Evolutionary conservation across 2,329 filamentous ascomycete genomes (phyloP), one percentile per base, ranked within the genome.

Genomic region (Fusarium virguliforme): DNA sequence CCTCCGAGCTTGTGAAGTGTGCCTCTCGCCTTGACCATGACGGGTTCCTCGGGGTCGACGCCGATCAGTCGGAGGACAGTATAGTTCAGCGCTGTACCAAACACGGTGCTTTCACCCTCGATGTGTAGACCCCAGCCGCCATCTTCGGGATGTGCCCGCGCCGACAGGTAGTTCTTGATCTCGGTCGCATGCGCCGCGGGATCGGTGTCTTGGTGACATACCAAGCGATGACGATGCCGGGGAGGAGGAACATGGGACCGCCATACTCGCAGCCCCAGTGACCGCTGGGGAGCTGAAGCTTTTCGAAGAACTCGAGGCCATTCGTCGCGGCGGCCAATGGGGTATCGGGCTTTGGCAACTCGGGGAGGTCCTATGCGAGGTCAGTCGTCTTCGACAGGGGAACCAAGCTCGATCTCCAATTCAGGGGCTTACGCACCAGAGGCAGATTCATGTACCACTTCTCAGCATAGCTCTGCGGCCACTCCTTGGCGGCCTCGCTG

Each of bases 231-330:
- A 98, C 90, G 24, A 97, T 80, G 48, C 95, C 94, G 0, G 95
- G 94, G 1, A 98, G 85, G 40, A 98, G 88, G 78, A 99, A 99
- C 93, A 98, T 95, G 4, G 96, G 96, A 0, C 96, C 96, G 60
- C 96, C 96, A 83, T 99, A 99, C 80, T 99, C 96, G 83, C 95
- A 98, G 6, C 87, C 96, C 96, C 96, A 99, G 78, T 98, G 94
- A 6, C 96, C 96, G 1, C 94, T 92, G 13, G 92, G 90, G 1
- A 98, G 86, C 80, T 99, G 96, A 26, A 98, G 88, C 70, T 95
- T 89, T 63, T 95, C 93, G 83, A 97, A 97, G 85, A 97, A 98
- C 4, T 88, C 85, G 60, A 98, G 86, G 38, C 92, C 94, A 83
- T 99, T 99, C 65, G 87, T 85, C 4, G 94, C 94, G 5, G 94